Evolutionary conservation across 768 basidiomycete species (phyloP).

Genomic region (Saitozyma podzolica): DNA sequence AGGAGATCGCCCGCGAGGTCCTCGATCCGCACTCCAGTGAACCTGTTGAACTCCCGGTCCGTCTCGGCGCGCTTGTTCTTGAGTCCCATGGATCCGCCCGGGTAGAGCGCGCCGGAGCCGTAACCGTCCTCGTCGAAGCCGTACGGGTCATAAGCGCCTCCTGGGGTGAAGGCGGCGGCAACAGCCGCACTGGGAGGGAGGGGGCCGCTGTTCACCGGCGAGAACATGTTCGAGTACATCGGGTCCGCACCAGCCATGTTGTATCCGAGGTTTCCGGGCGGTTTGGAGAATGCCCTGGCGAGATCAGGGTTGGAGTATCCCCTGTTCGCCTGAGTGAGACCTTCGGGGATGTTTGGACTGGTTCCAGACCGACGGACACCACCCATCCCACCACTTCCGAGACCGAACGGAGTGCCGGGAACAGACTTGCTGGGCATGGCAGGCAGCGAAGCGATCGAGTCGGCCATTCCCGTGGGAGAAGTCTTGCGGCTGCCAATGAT

Average conservation of each 20-base stretch:
- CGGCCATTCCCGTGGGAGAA: slow-evolving; percentile 44
- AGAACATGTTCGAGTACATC: slow-evolving; percentile 34
- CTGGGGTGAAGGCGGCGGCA: slow-evolving; percentile 28
- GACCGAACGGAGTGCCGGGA: slow-evolving; percentile 51
- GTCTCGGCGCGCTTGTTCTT: slow-evolving; percentile 90
- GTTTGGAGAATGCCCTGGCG: slow-evolving; percentile 51
- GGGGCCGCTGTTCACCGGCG: slow-evolving; percentile 3
- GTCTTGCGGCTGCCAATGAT: slow-evolving; percentile 29
- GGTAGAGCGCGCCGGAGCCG: slow-evolving; percentile 51
- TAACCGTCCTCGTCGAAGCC: slow-evolving; percentile 52
- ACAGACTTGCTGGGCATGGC: slow-evolving; percentile 52
- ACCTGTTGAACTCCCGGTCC: slow-evolving; percentile 79
- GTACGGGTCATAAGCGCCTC: slow-evolving; percentile 39
- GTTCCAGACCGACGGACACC: slow-evolving; percentile 32
- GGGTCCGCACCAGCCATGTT: slow-evolving; percentile 30
- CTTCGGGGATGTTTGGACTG: slow-evolving; percentile 25
- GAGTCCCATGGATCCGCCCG: slow-evolving; percentile 79
- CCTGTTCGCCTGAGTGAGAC: slow-evolving; percentile 40
- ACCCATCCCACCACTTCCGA: slow-evolving; percentile 23
- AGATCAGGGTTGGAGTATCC: slow-evolving; percentile 54
- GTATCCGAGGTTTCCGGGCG: slow-evolving; percentile 35
- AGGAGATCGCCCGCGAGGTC: slow-evolving; percentile 95
- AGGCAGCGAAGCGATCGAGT: slow-evolving; percentile 49
- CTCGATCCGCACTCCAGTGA: slow-evolving; percentile 91
- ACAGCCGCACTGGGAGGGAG: slow-evolving; percentile 23